Conservation (phyloP, 495 filamentous ascomycete genomes). For the Cercophora samala region DNA sequence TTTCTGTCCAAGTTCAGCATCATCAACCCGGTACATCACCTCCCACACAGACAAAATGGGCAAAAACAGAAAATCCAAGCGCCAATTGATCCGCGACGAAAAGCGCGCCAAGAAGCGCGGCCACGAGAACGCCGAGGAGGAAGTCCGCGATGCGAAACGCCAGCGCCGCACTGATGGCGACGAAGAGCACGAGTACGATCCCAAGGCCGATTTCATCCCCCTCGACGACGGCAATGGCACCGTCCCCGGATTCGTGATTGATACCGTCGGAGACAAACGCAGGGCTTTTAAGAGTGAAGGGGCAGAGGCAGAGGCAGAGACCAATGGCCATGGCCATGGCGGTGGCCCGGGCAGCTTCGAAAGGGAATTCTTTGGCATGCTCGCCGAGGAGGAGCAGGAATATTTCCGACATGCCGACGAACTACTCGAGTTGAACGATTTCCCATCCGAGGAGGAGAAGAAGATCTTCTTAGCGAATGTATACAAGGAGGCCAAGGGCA, state of each 20-base stretch:
- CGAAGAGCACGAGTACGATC: conserved; percentile 19
- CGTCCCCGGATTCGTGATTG: conserved; percentile 17
- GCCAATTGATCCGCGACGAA: conserved; percentile 47
- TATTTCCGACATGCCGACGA: conserved; percentile 89
- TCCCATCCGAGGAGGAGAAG: conserved; percentile 72
- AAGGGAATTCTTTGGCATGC: conserved; percentile 78
- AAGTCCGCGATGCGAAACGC: conserved; percentile 36
- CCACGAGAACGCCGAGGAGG: conserved; percentile 31
- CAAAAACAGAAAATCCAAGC: conserved; percentile 40
- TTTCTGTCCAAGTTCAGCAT: not conserved
- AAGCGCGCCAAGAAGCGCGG: conserved; percentile 43
- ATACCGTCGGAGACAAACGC: not conserved
- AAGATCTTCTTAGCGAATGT: conserved; percentile 78
- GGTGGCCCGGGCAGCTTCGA: conserved; percentile 32
- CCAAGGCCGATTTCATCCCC: conserved; percentile 31
- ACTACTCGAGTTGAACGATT: conserved; percentile 83
- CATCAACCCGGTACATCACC: not conserved
- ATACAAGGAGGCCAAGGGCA: conserved; percentile 78
- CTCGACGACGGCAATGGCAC: conserved; percentile 29
- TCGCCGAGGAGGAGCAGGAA: conserved; percentile 85
- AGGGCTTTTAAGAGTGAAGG: conserved; percentile 9
- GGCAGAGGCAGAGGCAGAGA: not conserved
- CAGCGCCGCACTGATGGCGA: conserved; percentile 34
- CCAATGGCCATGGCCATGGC: not conserved
- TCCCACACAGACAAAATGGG: conserved; percentile 24